Evolutionary conservation across 2,329 filamentous ascomycete genomes (phyloP).

Genomic region (Colletotrichum euphorbiae): DNA sequence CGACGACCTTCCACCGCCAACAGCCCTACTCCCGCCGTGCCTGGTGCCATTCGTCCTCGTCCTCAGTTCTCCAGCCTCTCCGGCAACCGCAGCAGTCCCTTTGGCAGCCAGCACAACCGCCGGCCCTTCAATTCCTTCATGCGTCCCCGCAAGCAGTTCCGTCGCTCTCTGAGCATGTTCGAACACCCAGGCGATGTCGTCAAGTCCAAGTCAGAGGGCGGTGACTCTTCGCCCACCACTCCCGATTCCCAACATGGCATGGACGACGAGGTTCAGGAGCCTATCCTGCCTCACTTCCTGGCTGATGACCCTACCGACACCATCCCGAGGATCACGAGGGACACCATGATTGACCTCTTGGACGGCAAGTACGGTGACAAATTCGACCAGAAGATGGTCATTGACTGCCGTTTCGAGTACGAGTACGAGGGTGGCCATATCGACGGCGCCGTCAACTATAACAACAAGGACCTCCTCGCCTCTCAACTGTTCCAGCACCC

Average conservation of each 20-base stretch:
- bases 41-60: constrained; percentile 72
- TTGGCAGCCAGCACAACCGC: constrained; percentile 76
- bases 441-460: constrained; percentile 92
- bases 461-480: constrained; percentile 91
- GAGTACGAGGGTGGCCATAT: constrained; percentile 98
- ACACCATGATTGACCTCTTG: constrained; percentile 86
- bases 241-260: constrained; percentile 76
- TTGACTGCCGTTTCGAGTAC: constrained; percentile 99
- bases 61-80: constrained; percentile 72
- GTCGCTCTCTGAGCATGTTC: constrained; percentile 97
- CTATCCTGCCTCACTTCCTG: constrained; percentile 85
- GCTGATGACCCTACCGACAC: constrained; percentile 84
- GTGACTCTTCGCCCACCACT: constrained; percentile 60
- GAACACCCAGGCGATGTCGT: constrained; percentile 90
- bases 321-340: constrained; percentile 86
- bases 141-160: constrained; percentile 87
- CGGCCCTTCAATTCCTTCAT: constrained; percentile 78
- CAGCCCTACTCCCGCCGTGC: constrained; percentile 66
- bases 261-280: constrained; percentile 82
- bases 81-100: constrained; percentile 78
- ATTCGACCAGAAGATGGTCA: constrained; percentile 85
- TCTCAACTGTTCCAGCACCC: constrained; percentile 79
- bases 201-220: constrained; percentile 75
- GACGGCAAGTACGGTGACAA: constrained; percentile 82
- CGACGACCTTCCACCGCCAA: constrained; percentile 70